Evolutionary conservation across 495 filamentous ascomycete genomes (phyloP), one percentile per base, ranked within the genome.

Genomic region (Cetradonia linearis): DNA sequence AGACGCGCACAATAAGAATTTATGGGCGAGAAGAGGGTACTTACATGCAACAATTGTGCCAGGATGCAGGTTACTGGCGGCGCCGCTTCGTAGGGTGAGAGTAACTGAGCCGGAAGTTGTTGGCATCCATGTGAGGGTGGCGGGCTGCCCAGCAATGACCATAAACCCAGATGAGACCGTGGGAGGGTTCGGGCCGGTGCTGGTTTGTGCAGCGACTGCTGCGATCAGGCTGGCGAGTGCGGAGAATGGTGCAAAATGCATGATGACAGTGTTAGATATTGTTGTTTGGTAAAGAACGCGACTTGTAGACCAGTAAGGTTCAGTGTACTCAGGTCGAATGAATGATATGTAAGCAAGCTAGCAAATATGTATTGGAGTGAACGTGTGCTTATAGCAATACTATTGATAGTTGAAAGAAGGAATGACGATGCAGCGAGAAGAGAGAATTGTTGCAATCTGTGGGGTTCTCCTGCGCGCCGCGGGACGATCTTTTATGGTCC

Each of bases 51-150:
- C 77, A 10, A 67, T 63, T 37, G 65, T 74, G 25, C 81, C 78
- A 5, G 69, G 61, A 52, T 67, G 66, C 8, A 82, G 59, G 58
- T 78, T 72, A 55, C 69, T 74, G 40, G 72, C 69, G 5, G 68
- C 58, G 23, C 82, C 83, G 59, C 68, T 74, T 61, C 83, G 76
- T 65, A 86, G 71, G 36, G 74, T 69, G 69, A 85, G 68, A 10
- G 75, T 74, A 18, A 86, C 72, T 33, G 77, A 76, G n/a, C 79
- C 77, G 38, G 55, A 60, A 58, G 79, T 80, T 48, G 73, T 78
- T 7, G 77, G 77, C 46, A 69, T 72, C 84, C 84, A 87, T 30
- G 58, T 76, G 48, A 87, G 67, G 20, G 76, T 78, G 36, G 76
- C 74, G 2, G 77, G 54, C 60, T 74, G 31, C 16, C 83, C 83